These are phyloP conservation scores for Pichia sp. DNA, from an alignment of 1,139 yeast genomes.

Conservation along the genomic window DNA sequence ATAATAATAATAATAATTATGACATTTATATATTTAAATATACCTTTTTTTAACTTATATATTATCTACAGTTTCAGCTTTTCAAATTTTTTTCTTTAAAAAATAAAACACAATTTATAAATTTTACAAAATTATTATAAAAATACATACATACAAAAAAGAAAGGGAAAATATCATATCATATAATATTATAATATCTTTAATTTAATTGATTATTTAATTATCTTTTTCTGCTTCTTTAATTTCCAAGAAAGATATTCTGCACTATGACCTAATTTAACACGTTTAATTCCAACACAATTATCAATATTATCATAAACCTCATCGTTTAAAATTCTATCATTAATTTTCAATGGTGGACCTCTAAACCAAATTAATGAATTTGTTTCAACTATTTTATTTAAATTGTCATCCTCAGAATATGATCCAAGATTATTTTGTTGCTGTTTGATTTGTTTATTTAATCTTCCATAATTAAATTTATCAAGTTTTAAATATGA, in stretches of 20 bases:
- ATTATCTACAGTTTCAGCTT: too few species aligned
- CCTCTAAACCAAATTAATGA: constrained; percentile 69
- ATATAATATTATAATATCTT: too few species aligned
- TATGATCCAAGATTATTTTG: constrained; percentile 6
- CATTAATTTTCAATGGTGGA: constrained; percentile 60
- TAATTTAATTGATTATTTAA: constrained; percentile 21
- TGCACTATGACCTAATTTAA: constrained; percentile 60
- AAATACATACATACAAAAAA: too few species aligned
- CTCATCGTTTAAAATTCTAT: constrained; percentile 36
- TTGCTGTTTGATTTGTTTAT: constrained; percentile 16
- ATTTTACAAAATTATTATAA: too few species aligned
- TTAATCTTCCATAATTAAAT: constrained; percentile 22
- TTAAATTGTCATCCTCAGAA: not conserved
- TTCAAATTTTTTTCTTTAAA: too few species aligned
- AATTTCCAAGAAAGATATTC: constrained; percentile 65
- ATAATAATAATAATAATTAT: too few species aligned
- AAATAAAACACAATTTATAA: too few species aligned
- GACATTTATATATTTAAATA: too few species aligned
- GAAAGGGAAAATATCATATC: too few species aligned
- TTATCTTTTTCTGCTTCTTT: constrained; percentile 17
- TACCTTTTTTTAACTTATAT: too few species aligned
- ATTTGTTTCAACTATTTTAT: constrained; percentile 14
- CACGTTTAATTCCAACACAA: constrained; percentile 16
- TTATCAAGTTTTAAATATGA: constrained; percentile 20
- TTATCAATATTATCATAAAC: constrained; percentile 8